Percentiles rank a stretch among this genome's conserved stretches.
phyloP scores from a whole-genome alignment of 257 asterid genomes.

The Linaria vulgaris region DNA sequence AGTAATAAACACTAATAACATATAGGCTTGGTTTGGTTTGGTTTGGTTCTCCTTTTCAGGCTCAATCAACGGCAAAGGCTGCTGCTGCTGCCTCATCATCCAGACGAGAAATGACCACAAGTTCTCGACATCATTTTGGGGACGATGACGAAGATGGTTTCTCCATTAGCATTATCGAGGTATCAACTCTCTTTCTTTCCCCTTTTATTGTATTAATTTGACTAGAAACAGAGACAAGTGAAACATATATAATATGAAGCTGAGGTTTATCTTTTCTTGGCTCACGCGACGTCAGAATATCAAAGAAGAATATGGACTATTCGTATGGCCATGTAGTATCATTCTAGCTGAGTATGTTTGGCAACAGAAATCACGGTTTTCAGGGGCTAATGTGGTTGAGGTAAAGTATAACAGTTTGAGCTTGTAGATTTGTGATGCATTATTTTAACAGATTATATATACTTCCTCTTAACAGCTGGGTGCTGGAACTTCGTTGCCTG shows the following conservation, averaged over 20 bases:
- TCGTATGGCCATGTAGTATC: conserved; percentile 90
- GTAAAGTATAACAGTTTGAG: no score
- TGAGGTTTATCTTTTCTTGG: neutral
- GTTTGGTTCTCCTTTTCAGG: conserved; percentile 35
- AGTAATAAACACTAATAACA: no score
- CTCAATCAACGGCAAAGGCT: conserved; percentile 17
- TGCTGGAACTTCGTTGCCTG: conserved; percentile 97
- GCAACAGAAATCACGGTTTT: conserved; percentile 77
- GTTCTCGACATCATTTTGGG: conserved; percentile 58
- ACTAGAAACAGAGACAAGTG: neutral
- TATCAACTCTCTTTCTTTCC: conserved; percentile 18
- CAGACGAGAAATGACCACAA: conserved; percentile 50
- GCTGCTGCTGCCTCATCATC: conserved; percentile 28
- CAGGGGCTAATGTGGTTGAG: conserved; percentile 73
- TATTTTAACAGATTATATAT: no score
- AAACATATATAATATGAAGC: neutral
- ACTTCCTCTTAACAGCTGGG: conserved; percentile 70
- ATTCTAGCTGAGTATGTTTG: conserved; percentile 92
- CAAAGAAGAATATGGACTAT: conserved; percentile 94
- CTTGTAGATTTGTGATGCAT: conserved; percentile 6
- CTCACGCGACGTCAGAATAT: conserved; percentile 66
- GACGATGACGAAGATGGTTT: conserved; percentile 44
- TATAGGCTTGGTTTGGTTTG: neutral
- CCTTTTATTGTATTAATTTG: conserved; percentile 1
- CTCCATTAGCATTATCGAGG: conserved; percentile 71